Evolutionary conservation across 2,329 filamentous ascomycete genomes (phyloP), one percentile per base, ranked within the genome.

Genomic region (Coleophoma cylindrospora): DNA sequence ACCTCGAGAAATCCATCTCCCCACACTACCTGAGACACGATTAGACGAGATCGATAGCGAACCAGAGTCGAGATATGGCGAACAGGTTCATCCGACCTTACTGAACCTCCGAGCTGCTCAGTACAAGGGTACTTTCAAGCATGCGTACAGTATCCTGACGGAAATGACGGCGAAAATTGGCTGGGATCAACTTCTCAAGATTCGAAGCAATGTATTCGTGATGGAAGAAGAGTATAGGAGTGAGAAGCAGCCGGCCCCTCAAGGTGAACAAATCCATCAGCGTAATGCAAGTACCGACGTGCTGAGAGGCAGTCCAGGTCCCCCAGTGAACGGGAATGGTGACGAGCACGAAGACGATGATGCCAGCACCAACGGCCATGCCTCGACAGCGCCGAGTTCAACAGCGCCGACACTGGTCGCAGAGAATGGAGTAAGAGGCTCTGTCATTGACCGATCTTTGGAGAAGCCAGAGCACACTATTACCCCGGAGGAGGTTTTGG

Each of bases 141-240:
- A 96, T 65, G 94, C 94, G 1, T 99, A 99, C 71, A 85, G 85
- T 56, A 86, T 99, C 34, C 75, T 99, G 54, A 97, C 94, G 0
- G 92, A 96, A 66, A 92, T 99, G 75, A 95, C 92, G 0, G 86
- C 90, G 54, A 92, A 94, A 69, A 96, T 99, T 61, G 94, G 94
- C 37, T 99, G 94, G 94, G 94, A 99, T 61, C 90, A 96, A 65
- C 77, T 99, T 19, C 75, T 99, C 47, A 95, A 90, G 69, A 96
- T 95, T 62, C 82, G 94, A 59, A 97, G 92, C 72, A 91, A 92
- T 55, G 94, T 99, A 1, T 99, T 99, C 61, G 94, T 99, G 45
- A 99, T 99, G 94, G 94, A 99, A 67, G 94, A 99, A 64, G 94
- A 99, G 68, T 99, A 99, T 66, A 84, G 94, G 45, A 87, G 86